Evolutionary conservation across 2,329 filamentous ascomycete genomes (phyloP).

Genomic region (Leptoxyphium fumago): DNA sequence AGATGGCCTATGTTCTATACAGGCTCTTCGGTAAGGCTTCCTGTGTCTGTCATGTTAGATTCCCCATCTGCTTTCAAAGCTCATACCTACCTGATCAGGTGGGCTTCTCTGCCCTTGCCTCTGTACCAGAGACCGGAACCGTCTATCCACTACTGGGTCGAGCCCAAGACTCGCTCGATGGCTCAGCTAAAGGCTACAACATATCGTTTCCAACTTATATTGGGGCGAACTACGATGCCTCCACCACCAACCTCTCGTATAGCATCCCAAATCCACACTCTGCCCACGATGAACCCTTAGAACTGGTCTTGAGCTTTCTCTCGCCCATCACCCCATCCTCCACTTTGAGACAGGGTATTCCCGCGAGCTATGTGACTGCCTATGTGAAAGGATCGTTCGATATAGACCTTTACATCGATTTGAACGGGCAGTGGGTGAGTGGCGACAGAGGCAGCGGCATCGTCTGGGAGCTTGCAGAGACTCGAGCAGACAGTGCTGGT

Average conservation of each 20-base stretch:
- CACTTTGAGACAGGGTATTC: conserved; percentile 64
- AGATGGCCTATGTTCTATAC: conserved; percentile 82
- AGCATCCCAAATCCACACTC: conserved; percentile 33
- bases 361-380: conserved; percentile 65
- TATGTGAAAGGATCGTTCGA: conserved; percentile 50
- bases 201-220: conserved; percentile 44
- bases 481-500: conserved; percentile 22
- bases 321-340: conserved; percentile 72
- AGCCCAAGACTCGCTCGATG: conserved; percentile 46
- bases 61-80: conserved; percentile 1
- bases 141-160: conserved; percentile 52
- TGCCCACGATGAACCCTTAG: conserved; percentile 25
- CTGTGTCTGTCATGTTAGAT: neutral
- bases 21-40: conserved; percentile 42
- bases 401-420: conserved; percentile 32
- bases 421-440: conserved; percentile 60
- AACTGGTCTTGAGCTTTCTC: conserved; percentile 51
- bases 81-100: conserved; percentile 25
- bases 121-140: conserved; percentile 42
- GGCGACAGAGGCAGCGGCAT: conserved; percentile 56
- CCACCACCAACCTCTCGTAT: conserved; percentile 56
- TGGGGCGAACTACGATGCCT: conserved; percentile 52
- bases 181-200: conserved; percentile 35
- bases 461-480: conserved; percentile 46
- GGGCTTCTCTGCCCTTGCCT: conserved; percentile 49